Percentiles rank a stretch among this genome's conserved stretches.
Evolutionary conservation across 768 basidiomycete species (phyloP).

Genomic region (Tylopilus plumbeoviolaceoides): DNA sequence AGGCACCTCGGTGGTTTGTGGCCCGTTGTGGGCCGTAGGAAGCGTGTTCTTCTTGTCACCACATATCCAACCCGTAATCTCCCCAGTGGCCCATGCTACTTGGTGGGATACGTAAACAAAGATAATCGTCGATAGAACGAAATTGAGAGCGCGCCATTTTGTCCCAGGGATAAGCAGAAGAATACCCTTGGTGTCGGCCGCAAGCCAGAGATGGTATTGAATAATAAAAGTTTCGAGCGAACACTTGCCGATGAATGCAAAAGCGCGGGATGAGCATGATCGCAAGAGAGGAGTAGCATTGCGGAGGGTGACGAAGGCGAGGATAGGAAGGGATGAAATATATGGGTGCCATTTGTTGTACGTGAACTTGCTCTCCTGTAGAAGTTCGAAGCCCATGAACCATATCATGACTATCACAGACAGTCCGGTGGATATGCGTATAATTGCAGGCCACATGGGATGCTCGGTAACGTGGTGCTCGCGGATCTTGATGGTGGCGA

Average conservation of each 20-base stretch:
- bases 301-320: slow-evolving; percentile 70
- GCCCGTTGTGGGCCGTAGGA: slow-evolving; percentile 14
- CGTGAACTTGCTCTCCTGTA: slow-evolving; percentile 71
- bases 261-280: slow-evolving; percentile 61
- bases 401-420: slow-evolving; percentile 58
- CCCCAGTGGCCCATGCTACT: slow-evolving; percentile 70
- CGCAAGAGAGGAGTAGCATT: slow-evolving; percentile 72
- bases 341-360: slow-evolving; percentile 88
- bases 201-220: slow-evolving; percentile 86
- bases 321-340: slow-evolving; percentile 76
- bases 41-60: slow-evolving; percentile 28
- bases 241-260: slow-evolving; percentile 81
- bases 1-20: not conserved
- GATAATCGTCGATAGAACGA: slow-evolving; percentile 67
- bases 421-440: slow-evolving; percentile 44
- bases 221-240: slow-evolving; percentile 91
- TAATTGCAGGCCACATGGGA: slow-evolving; percentile 54
- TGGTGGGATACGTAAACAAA: slow-evolving; percentile 81
- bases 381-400: slow-evolving; percentile 82
- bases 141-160: slow-evolving; percentile 70
- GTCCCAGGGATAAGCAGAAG: slow-evolving; percentile 76
- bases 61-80: slow-evolving; percentile 61
- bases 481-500: slow-evolving; percentile 70
- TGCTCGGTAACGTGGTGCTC: slow-evolving; percentile 70
- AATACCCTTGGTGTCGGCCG: slow-evolving; percentile 78